Conservation (phyloP, 139 green algal species). For the Micractinium sp. region DNA sequence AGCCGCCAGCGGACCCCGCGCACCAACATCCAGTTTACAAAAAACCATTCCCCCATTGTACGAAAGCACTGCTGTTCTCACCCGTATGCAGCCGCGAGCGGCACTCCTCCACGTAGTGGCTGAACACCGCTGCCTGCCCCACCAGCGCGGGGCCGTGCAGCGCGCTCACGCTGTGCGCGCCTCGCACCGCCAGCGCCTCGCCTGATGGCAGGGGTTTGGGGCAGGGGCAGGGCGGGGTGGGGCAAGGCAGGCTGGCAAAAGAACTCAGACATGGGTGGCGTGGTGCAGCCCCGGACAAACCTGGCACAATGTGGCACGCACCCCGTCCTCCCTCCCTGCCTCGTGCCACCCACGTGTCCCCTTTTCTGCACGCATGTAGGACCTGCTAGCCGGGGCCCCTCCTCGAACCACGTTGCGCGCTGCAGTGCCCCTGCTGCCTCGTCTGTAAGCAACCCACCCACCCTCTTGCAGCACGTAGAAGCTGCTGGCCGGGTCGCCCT, state of each 20-base stretch:
- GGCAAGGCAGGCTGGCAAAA: too few relatives aligned
- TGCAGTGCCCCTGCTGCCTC: not conserved
- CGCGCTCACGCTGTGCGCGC: conserved; percentile 14
- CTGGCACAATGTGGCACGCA: too few relatives aligned
- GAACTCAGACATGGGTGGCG: too few relatives aligned
- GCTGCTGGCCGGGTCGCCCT: conserved; percentile 6
- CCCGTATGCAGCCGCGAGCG: conserved; percentile 32
- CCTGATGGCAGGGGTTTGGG: conserved; percentile 9
- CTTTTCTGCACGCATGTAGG: too few relatives aligned
- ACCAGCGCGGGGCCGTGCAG: conserved; percentile 48
- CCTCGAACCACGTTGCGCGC: too few relatives aligned
- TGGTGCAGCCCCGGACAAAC: too few relatives aligned
- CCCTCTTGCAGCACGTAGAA: conserved; percentile 35
- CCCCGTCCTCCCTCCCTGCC: too few relatives aligned
- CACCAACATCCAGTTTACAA: too few relatives aligned
- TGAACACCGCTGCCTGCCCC: conserved; percentile 23
- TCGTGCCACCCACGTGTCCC: too few relatives aligned
- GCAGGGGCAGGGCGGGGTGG: not conserved
- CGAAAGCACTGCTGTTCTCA: not conserved
- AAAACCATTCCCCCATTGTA: not conserved
- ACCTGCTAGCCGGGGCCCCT: too few relatives aligned
- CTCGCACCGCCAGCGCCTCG: conserved; percentile 1
- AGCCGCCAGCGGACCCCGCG: too few relatives aligned
- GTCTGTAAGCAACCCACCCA: not conserved
- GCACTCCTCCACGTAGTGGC: conserved; percentile 14